Percentiles rank a stretch among this genome's conserved stretches.
These are phyloP conservation scores for Sporothrix dimorphospora DNA, from an alignment of 2,329 filamentous ascomycete genomes.

Conservation along the genomic window DNA sequence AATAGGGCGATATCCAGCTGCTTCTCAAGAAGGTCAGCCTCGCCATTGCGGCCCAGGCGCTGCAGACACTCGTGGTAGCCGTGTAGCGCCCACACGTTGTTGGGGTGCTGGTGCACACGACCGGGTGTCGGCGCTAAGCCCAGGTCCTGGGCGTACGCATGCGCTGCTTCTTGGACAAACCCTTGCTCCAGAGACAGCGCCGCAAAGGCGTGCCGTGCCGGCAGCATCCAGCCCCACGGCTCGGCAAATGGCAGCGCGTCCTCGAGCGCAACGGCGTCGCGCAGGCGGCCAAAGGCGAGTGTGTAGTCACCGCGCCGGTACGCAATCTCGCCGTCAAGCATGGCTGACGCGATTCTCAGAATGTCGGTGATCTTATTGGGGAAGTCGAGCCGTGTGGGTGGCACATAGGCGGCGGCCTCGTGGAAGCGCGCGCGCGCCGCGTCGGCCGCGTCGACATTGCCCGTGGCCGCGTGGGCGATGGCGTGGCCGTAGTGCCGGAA, in stretches of 20 bases:
- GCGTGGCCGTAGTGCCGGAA: slow-evolving; percentile 59
- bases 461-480: slow-evolving; percentile 54
- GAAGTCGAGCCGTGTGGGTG: slow-evolving; percentile 32
- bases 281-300: slow-evolving; percentile 52
- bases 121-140: slow-evolving; percentile 39
- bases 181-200: slow-evolving; percentile 60
- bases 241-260: slow-evolving; percentile 59
- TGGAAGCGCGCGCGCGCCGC: slow-evolving; percentile 21
- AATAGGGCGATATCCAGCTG: slow-evolving; percentile 14
- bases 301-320: slow-evolving; percentile 58
- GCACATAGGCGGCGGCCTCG: slow-evolving; percentile 43
- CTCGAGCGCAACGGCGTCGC: slow-evolving; percentile 53
- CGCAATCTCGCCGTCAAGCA: slow-evolving; percentile 63
- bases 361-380: slow-evolving; percentile 34
- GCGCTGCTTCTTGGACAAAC: slow-evolving; percentile 47
- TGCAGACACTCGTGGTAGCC: slow-evolving; percentile 61
- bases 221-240: slow-evolving; percentile 65
- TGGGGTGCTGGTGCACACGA: slow-evolving; percentile 52
- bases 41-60: slow-evolving; percentile 44
- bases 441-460: slow-evolving; percentile 47
- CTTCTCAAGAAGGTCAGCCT: slow-evolving; percentile 20
- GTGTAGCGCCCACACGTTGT: slow-evolving; percentile 64
- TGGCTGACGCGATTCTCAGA: slow-evolving; percentile 45
- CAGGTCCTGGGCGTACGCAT: slow-evolving; percentile 51
- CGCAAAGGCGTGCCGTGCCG: slow-evolving; percentile 59